Evolutionary conservation across 164 flowering plant genomes (phyloP).

Genomic region (Liriodendron chinense): DNA sequence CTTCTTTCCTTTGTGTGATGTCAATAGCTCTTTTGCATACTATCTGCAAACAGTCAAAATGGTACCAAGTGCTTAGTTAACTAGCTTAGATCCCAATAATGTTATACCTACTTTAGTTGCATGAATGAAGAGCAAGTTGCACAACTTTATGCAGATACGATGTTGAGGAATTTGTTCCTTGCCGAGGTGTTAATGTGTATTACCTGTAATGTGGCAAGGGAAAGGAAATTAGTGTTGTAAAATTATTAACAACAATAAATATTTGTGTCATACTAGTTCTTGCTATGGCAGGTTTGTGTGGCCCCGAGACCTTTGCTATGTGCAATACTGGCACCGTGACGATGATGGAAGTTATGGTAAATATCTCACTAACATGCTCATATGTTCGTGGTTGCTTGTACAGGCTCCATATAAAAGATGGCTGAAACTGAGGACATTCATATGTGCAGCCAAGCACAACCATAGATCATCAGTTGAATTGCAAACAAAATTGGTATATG

Average conservation of each 20-base stretch:
- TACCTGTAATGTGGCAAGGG: not conserved
- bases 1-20: too few species aligned
- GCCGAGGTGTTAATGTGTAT: not conserved
- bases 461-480: too few species aligned
- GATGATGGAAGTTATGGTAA: conserved; percentile 99
- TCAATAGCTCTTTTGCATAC: too few species aligned
- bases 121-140: not conserved
- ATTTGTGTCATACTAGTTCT: not conserved
- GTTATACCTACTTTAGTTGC: not conserved
- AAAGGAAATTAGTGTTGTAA: not conserved
- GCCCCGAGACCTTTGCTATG: conserved; percentile 99
- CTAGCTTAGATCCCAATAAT: too few species aligned
- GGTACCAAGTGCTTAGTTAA: too few species aligned
- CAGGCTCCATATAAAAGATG: too few species aligned
- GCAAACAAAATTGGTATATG: too few species aligned
- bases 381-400: too few species aligned
- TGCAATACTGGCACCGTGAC: conserved; percentile 97
- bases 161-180: not conserved
- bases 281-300: conserved; percentile 69
- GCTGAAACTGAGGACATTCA: too few species aligned
- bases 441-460: too few species aligned
- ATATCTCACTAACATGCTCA: too few species aligned
- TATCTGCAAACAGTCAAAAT: too few species aligned
- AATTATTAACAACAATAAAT: not conserved
- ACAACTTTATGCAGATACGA: not conserved